Base-by-base conservation (phyloP, 2,329 filamentous ascomycete genomes). In the Coniochaeta sp. region DNA sequence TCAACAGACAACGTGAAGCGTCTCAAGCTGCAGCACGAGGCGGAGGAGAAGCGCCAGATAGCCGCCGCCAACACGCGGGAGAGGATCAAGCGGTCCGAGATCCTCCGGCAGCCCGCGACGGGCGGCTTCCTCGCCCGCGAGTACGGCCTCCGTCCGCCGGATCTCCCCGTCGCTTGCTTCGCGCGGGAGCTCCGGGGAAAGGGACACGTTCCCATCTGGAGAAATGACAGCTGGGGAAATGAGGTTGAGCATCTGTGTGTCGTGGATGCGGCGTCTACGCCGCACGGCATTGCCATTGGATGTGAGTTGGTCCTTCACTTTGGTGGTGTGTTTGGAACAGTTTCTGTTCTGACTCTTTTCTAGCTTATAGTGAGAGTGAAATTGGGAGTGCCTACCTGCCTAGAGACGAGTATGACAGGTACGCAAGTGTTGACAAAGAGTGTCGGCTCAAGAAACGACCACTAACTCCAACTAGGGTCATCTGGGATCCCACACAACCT, bases 391-490 rank as follows among this genome's bases (percentile, higher is more conserved):
- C 63, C 3, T 73, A 77, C 51, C 61, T 80, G 2, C 65, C 70
- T 2, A 68, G 69, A 31, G 71, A 79, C 49, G 56, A 62, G 3
- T 67, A 73, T n/a, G 70, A 71, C 7, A 61, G 58, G 73, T 76
- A 62, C 48, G 66, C n/a, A n/a, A n/a, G n/a, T n/a, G n/a, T n/a
- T n/a, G n/a, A n/a, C n/a, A n/a, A n/a, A n/a, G n/a, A n/a, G n/a
- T n/a, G n/a, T n/a, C n/a, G n/a, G n/a, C n/a, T n/a, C n/a, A n/a
- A n/a, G 28, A 16, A n/a, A 28, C 2, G 9, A 2, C 6, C 7
- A 14, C 14, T 13, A 31, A 35, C 13, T 38, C 2, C 5, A 18
- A 33, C 26, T 8, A 58, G 54, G 2, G 57, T 55, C 56, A 52
- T 48, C 2, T 30, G 26, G 28, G 45, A 48, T 10, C 10, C 5